These are phyloP conservation scores for Aspergillus intermedius DNA, from an alignment of 2,329 filamentous ascomycete species.

Conservation along the genomic window DNA sequence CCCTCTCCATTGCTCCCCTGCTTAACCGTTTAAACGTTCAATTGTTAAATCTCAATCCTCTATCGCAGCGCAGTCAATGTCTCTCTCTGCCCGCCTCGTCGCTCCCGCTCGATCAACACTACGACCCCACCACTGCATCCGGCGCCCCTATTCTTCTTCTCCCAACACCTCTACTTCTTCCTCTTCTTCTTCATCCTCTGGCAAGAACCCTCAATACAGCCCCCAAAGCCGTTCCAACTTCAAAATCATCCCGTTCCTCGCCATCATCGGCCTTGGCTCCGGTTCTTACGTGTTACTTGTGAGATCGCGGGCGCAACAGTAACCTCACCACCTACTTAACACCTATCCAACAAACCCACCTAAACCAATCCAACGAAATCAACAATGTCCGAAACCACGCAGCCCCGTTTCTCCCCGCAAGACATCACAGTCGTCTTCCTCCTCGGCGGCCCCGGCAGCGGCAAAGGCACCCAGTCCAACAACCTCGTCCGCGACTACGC, in stretches of 20 bases:
- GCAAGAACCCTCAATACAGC: conserved; percentile 18
- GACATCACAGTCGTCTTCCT: conserved; percentile 93
- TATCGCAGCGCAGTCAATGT: not conserved
- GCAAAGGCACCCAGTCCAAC: conserved; percentile 93
- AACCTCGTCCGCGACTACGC: conserved; percentile 80
- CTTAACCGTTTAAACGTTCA: too few species aligned
- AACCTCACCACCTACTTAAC: conserved; percentile 33
- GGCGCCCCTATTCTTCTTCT: conserved; percentile 10
- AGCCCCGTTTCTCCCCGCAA: conserved; percentile 68
- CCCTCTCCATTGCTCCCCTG: not conserved
- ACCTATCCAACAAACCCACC: not conserved
- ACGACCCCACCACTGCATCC: conserved; percentile 11
- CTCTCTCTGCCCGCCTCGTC: conserved; percentile 1
- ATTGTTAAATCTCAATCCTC: too few species aligned
- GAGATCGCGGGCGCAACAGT: conserved; percentile 49
- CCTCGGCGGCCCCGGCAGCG: conserved; percentile 88
- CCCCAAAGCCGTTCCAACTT: conserved; percentile 26
- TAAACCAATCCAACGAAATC: conserved; percentile 1
- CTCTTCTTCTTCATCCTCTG: conserved; percentile 6
- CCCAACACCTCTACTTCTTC: conserved; percentile 6
- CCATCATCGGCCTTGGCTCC: conserved; percentile 43
- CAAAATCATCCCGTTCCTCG: conserved; percentile 37
- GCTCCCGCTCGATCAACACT: conserved; percentile 7
- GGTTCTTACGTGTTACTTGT: conserved; percentile 48
- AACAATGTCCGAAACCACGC: conserved; percentile 14